Conservation (phyloP, 192 early-diverging fungal genomes). For the Podila verticillata region DNA sequence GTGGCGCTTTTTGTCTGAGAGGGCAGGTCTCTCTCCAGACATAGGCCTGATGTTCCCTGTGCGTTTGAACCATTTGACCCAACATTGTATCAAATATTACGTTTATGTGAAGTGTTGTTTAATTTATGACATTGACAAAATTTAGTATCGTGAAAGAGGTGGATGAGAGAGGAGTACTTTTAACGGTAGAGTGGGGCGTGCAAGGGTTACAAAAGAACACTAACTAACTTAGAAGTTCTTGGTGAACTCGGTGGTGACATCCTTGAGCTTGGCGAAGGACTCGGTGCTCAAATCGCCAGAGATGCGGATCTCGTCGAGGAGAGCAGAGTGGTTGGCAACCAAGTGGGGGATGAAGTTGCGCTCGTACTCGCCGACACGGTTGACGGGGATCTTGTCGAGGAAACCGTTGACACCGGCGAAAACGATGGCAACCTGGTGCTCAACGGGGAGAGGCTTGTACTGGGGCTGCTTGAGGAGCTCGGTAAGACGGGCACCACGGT, state of each 20-base stretch:
- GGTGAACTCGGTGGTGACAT: constrained; percentile 80
- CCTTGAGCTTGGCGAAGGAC: constrained; percentile 92
- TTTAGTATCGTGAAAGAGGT: not conserved
- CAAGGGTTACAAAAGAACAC: not conserved
- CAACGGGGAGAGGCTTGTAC: constrained; percentile 94
- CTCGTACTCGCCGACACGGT: constrained; percentile 95
- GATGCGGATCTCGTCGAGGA: constrained; percentile 73
- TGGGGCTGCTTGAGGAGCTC: constrained; percentile 99
- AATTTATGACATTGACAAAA: too few species aligned
- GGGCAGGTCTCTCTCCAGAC: too few species aligned
- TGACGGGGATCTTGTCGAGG: constrained; percentile 97
- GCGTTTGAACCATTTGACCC: too few species aligned
- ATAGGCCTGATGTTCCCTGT: too few species aligned
- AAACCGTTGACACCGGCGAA: constrained; percentile 99
- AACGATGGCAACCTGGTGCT: constrained; percentile 98
- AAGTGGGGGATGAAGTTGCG: constrained; percentile 89
- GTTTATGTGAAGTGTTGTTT: too few species aligned
- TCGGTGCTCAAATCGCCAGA: constrained; percentile 86
- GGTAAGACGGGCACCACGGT: constrained; percentile 99
- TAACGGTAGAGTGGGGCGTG: constrained; percentile 8
- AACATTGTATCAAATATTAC: too few species aligned
- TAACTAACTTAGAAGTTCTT: constrained; percentile 78
- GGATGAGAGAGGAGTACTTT: not conserved
- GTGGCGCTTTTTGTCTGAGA: too few species aligned
- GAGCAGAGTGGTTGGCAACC: constrained; percentile 86